Conservation (phyloP, 441 rosid genomes). For the Pelargonium exstipulatum region DNA sequence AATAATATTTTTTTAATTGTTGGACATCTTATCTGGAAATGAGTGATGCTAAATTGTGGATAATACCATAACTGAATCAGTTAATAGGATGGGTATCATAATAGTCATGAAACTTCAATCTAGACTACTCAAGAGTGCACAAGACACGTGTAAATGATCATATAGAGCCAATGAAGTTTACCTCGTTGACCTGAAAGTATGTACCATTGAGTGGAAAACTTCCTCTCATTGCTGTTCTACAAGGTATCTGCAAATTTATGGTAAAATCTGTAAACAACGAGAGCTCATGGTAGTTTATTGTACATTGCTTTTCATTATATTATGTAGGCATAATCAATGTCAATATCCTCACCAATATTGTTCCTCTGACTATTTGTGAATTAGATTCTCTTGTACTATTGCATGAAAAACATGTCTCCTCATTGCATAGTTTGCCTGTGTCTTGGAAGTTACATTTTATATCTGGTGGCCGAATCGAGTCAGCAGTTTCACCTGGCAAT, state of each 20-base stretch:
- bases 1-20: conserved; percentile 17
- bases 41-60: conserved; percentile 12
- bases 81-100: not conserved
- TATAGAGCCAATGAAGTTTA: conserved; percentile 23
- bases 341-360: conserved; percentile 42
- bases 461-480: conserved; percentile 42
- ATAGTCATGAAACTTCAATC: not conserved
- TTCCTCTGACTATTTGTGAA: conserved; percentile 52
- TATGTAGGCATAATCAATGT: conserved; percentile 5
- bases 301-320: conserved; percentile 10
- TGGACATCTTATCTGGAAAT: conserved; percentile 18
- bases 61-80: not conserved
- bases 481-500: conserved; percentile 47
- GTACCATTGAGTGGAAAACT: conserved; percentile 95
- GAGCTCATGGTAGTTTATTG: conserved; percentile 15
- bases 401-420: conserved; percentile 46
- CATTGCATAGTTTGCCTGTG: conserved; percentile 35
- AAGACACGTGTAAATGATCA: not conserved
- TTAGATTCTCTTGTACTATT: conserved; percentile 42
- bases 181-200: conserved; percentile 96
- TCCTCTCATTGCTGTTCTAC: conserved; percentile 96
- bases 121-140: not conserved
- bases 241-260: conserved; percentile 65
- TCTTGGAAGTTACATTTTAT: conserved; percentile 34
- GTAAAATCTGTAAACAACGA: conserved; percentile 23